Evolutionary conservation across 1,284 basidiomycete species (phyloP).

Genomic region (Laetiporus sulphureus): DNA sequence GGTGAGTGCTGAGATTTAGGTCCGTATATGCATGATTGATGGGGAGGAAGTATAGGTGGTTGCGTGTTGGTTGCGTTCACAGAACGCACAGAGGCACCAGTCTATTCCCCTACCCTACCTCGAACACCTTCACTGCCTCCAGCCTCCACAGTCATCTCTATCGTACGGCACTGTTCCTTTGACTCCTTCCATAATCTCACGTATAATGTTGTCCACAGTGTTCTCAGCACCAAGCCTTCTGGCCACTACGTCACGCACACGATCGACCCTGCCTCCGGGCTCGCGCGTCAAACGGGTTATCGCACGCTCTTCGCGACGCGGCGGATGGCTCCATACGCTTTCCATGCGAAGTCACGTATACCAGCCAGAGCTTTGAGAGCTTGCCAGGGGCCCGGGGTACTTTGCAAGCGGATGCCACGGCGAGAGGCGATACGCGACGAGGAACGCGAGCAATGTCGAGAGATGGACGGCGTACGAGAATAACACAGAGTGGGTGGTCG

Average conservation of each 20-base stretch:
- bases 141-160: constrained; percentile 34
- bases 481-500: no score
- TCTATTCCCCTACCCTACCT: constrained; percentile 70
- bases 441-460: no score
- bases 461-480: no score
- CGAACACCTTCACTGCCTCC: constrained; percentile 46
- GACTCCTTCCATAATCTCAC: neutral
- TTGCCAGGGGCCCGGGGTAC: no score
- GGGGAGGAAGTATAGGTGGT: no score
- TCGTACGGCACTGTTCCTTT: constrained; percentile 31
- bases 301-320: constrained; percentile 54
- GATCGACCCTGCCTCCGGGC: constrained; percentile 25
- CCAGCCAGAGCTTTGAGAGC: no score
- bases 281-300: constrained; percentile 37
- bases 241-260: constrained; percentile 51
- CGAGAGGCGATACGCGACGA: no score
- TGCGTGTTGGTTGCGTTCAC: constrained; percentile 61
- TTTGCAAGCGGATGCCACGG: no score
- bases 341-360: no score
- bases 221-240: constrained; percentile 42
- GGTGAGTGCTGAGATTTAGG: constrained; percentile 36
- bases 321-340: constrained; percentile 36
- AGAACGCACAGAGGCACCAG: constrained; percentile 42
- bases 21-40: no score
- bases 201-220: constrained; percentile 27